Evolutionary conservation across 2,329 filamentous ascomycete genomes (phyloP), one percentile per base, ranked within the genome.

Genomic region (Trichothecium sympodiale): DNA sequence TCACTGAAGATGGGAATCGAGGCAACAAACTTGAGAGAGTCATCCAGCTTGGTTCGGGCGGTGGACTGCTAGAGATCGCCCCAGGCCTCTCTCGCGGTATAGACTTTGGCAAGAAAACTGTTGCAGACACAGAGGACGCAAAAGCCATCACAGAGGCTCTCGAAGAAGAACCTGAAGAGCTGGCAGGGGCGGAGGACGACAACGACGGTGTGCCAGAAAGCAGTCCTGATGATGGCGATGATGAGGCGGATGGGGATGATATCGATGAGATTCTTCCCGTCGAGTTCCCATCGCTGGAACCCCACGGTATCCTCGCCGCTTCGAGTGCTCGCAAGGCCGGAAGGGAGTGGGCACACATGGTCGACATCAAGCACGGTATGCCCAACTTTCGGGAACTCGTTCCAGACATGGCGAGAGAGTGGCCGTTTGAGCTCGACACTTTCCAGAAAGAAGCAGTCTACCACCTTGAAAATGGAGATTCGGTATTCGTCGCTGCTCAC

Each of bases 361-460:
- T 98, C 2, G 89, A 98, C 55, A 81, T 96, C 47, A 88, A 89
- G 50, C 77, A 86, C 40, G 84, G 89, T 35, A 93, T 96, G 49
- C 70, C 83, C n/a, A 96, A 96, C 53, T 96, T 98, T 58, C 69
- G 73, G 39, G 89, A 95, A 41, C 67, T 98, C 27, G 88, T 98
- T 7, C 91, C 91, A 0, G 84, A 96, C 41, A 95, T 96, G 87
- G 91, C 91, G 2, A 75, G 82, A 44, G 83, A 93, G 43, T 98
- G 88, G 84, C 88, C 89, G 0, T 98, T 98, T 46, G 91, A 98
- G 56, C 75, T 96, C 26, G 91, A 98, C 50, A 94, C 83, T 0
- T 98, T 98, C 61, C 91, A 98, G 53, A 98, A 98, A 53, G 91
- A 98, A 61, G 91, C 91, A 5, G 84, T 98, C 3, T 98, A 96